These are phyloP conservation scores for Wickerhamiella siamensis DNA, from an alignment of 805 yeast genomes.

Conservation along the genomic window DNA sequence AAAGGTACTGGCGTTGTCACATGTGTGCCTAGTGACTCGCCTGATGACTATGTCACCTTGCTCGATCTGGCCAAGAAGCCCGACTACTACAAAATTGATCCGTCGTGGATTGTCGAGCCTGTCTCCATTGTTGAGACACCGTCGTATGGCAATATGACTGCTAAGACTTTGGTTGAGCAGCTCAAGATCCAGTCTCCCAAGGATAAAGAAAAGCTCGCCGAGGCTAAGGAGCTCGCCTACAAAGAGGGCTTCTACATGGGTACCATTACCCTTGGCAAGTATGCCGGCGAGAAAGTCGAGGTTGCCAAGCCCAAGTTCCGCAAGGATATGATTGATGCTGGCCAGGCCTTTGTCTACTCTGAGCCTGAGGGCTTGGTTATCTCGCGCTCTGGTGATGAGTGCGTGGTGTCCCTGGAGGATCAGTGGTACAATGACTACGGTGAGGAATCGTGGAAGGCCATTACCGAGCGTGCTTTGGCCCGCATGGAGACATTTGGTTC, in stretches of 20 bases:
- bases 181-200: constrained; percentile 90
- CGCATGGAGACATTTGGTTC: constrained; percentile 63
- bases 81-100: constrained; percentile 71
- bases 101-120: constrained; percentile 68
- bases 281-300: constrained; percentile 81
- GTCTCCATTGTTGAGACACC: constrained; percentile 56
- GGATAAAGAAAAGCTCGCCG: constrained; percentile 70
- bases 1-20: constrained; percentile 99
- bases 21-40: constrained; percentile 97
- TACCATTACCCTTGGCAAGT: constrained; percentile 61
- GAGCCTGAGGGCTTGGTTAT: constrained; percentile 87
- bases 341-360: constrained; percentile 75
- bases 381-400: constrained; percentile 92
- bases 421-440: constrained; percentile 98
- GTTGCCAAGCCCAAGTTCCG: constrained; percentile 78
- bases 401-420: constrained; percentile 93
- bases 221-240: constrained; percentile 88
- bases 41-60: constrained; percentile 87
- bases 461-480: constrained; percentile 65
- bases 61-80: constrained; percentile 77
- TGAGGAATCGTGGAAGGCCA: constrained; percentile 76
- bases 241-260: constrained; percentile 96
- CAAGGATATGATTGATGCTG: constrained; percentile 60
- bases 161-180: constrained; percentile 69
- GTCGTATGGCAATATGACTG: constrained; percentile 78